A percentile compares a stretch with the other conserved stretches of the same genome.
Evolutionary conservation across 2,329 filamentous ascomycete species (phyloP).

Genomic region (Ceratocystis cacaofunesta): DNA sequence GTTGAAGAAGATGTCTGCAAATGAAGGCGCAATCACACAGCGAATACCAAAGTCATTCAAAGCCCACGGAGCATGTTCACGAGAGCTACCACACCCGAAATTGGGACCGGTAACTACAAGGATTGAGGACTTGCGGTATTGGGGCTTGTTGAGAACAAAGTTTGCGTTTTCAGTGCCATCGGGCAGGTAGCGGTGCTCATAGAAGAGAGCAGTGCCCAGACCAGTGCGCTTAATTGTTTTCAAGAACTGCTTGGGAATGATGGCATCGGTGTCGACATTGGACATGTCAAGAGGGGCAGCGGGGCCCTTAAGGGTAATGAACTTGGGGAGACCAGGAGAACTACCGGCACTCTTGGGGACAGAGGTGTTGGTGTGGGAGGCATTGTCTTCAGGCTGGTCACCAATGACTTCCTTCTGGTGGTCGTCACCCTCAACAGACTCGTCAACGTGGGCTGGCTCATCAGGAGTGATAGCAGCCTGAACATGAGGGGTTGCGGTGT

Average conservation of each 20-base stretch:
- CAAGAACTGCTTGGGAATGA: slow-evolving; percentile 97
- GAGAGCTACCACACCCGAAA: slow-evolving; percentile 84
- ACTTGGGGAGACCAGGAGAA: slow-evolving; percentile 62
- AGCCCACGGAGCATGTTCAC: slow-evolving; percentile 95
- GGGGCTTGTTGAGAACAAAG: slow-evolving; percentile 82
- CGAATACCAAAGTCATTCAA: slow-evolving; percentile 93
- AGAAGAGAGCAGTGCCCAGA: slow-evolving; percentile 75
- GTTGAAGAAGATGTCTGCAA: slow-evolving; percentile 80
- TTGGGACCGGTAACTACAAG: slow-evolving; percentile 83
- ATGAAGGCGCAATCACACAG: slow-evolving; percentile 77
- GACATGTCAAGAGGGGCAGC: slow-evolving; percentile 74
- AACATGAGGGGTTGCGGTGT: slow-evolving; percentile 45
- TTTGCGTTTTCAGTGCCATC: slow-evolving; percentile 61
- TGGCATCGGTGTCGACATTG: slow-evolving; percentile 97
- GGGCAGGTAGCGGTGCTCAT: slow-evolving; percentile 62
- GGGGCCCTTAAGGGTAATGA: slow-evolving; percentile 69
- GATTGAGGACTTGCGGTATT: slow-evolving; percentile 73
- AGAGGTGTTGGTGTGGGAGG: slow-evolving; percentile 49
- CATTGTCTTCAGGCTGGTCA: slow-evolving; percentile 48
- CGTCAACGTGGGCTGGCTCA: slow-evolving; percentile 36
- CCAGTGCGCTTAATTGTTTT: slow-evolving; percentile 98
- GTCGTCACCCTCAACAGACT: slow-evolving; percentile 37
- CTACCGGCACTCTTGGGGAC: slow-evolving; percentile 30
- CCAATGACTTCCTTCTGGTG: slow-evolving; percentile 37
- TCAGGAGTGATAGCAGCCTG: slow-evolving; percentile 34